Evolutionary conservation across 805 yeast species (phyloP).

Genomic region (Isabelozyma pseudorhagii): DNA sequence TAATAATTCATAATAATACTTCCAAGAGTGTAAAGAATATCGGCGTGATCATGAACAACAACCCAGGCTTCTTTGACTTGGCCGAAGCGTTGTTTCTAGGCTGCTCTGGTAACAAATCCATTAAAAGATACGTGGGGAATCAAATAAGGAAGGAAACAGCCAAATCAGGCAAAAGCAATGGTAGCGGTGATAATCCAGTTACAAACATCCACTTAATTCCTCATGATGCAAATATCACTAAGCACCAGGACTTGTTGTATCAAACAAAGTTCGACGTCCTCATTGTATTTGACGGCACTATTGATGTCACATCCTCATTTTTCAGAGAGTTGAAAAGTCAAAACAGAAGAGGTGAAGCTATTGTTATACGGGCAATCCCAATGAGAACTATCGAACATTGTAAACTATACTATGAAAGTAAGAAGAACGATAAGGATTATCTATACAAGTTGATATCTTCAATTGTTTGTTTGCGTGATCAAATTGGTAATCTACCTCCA

Average conservation of each 20-base stretch:
- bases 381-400: constrained; percentile 84
- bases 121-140: constrained; percentile 61
- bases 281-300: constrained; percentile 62
- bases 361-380: constrained; percentile 68
- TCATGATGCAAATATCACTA: constrained; percentile 20
- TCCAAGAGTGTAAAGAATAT: constrained; percentile 44
- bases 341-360: constrained; percentile 36
- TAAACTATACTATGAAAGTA: constrained; percentile 42
- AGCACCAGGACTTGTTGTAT: constrained; percentile 20
- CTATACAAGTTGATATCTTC: constrained; percentile 76
- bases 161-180: constrained; percentile 7
- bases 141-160: constrained; percentile 47
- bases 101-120: constrained; percentile 40
- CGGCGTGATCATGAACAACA: constrained; percentile 70
- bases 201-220: constrained; percentile 44
- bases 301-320: constrained; percentile 39
- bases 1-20: constrained; percentile 38
- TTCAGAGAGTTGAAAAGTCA: constrained; percentile 24
- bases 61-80: constrained; percentile 61
- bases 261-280: constrained; percentile 51
- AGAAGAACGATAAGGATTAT: constrained; percentile 28
- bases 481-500: constrained; percentile 79
- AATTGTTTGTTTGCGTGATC: constrained; percentile 74
- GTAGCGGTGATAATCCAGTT: not conserved
- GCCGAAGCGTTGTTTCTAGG: constrained; percentile 71